Evolutionary conservation across 768 basidiomycete species (phyloP).

Genomic region (Kwoniella heveanensis): DNA sequence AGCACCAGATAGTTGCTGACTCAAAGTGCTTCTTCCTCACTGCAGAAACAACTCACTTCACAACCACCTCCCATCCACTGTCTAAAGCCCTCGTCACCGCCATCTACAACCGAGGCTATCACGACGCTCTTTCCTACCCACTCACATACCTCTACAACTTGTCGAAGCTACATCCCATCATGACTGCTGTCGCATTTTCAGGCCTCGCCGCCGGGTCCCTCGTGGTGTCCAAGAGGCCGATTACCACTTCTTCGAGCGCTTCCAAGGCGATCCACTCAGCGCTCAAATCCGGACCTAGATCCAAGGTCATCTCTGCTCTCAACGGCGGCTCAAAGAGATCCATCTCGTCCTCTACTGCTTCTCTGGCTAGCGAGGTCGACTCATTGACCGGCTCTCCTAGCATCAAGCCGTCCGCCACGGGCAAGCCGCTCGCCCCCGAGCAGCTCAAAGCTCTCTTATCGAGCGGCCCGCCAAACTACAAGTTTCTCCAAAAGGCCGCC

Average conservation of each 20-base stretch:
- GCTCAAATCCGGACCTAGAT: not conserved
- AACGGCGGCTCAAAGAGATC: not conserved
- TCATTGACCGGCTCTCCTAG: not conserved
- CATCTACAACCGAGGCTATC: conserved; percentile 17
- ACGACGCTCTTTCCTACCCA: conserved; percentile 6
- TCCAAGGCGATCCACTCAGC: not conserved
- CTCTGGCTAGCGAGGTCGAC: not conserved
- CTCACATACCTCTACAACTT: not conserved
- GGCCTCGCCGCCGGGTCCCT: not conserved
- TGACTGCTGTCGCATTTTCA: not conserved
- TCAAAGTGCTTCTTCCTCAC: too few species aligned
- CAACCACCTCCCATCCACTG: conserved; percentile 5
- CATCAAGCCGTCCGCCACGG: not conserved
- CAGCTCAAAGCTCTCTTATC: not conserved
- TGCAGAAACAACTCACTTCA: not conserved
- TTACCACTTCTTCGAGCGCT: not conserved
- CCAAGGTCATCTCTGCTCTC: not conserved
- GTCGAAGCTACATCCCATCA: not conserved
- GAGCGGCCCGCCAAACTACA: not conserved
- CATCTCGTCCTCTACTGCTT: not conserved
- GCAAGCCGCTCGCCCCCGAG: not conserved
- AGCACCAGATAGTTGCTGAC: too few species aligned
- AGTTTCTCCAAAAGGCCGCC: not conserved
- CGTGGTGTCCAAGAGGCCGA: not conserved
- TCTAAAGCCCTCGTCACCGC: conserved; percentile 16